Conservation (phyloP, 2,329 filamentous ascomycete genomes). For the Trichophyton rubrum region DNA sequence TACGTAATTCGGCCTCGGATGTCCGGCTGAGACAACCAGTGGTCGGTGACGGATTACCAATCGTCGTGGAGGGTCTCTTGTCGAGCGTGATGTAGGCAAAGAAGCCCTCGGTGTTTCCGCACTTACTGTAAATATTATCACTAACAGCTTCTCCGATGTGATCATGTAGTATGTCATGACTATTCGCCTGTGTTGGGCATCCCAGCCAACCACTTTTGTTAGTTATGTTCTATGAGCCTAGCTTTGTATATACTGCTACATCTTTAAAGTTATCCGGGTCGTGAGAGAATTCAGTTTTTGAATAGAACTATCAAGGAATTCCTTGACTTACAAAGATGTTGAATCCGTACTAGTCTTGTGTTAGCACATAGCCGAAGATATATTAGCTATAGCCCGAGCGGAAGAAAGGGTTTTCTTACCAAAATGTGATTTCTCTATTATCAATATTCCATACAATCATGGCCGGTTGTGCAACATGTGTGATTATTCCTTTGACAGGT, state of each 20-base stretch:
- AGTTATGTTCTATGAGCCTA: neutral
- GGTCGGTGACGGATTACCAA: no score
- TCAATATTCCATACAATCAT: slow-evolving; percentile 20
- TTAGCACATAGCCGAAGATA: neutral
- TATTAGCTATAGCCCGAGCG: neutral
- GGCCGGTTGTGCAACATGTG: slow-evolving; percentile 26
- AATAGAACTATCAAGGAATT: neutral
- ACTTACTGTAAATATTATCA: no score
- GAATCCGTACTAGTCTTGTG: neutral
- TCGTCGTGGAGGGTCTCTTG: no score
- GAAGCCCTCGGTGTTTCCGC: no score
- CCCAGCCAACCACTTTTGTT: neutral
- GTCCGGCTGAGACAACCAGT: no score
- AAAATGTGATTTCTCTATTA: neutral
- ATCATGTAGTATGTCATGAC: no score
- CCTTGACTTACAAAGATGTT: neutral
- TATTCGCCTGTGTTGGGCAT: no score
- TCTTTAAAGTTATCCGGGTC: neutral
- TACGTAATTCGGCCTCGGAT: no score
- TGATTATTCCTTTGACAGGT: slow-evolving; percentile 28
- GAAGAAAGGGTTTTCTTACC: neutral
- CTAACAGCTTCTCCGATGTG: no score
- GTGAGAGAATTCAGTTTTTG: neutral
- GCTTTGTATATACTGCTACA: neutral
- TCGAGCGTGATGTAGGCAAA: no score